phyloP scores from a whole-genome alignment of 441 rosid species.

The Sinapis alba region DNA sequence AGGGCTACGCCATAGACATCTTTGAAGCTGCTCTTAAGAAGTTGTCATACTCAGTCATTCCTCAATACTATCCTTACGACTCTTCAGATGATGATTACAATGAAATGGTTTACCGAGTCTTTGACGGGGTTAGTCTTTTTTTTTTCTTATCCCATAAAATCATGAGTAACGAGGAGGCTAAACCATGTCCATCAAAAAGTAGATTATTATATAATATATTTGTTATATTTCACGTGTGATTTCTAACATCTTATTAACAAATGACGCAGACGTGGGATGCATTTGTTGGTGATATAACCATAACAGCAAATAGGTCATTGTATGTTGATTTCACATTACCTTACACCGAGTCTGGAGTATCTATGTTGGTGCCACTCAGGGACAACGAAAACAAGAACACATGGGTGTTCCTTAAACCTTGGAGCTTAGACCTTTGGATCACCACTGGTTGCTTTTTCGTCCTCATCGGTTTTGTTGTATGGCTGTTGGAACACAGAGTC shows the following conservation, averaged over 20 bases:
- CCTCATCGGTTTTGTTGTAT: slow-evolving; percentile 43
- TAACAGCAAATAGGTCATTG: slow-evolving; percentile 30
- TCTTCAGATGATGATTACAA: slow-evolving; percentile 26
- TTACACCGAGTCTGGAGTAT: slow-evolving; percentile 49
- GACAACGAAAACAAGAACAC: not conserved
- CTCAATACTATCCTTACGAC: slow-evolving; percentile 11
- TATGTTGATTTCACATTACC: slow-evolving; percentile 54
- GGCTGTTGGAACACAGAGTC: slow-evolving; percentile 48
- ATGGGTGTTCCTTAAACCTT: slow-evolving; percentile 45
- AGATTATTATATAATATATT: too few relatives aligned
- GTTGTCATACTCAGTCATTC: slow-evolving; percentile 24
- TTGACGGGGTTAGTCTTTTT: slow-evolving; percentile 27
- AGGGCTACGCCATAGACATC: slow-evolving; percentile 16
- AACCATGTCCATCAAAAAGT: too few relatives aligned
- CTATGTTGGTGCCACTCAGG: slow-evolving; percentile 44
- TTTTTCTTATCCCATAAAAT: too few relatives aligned
- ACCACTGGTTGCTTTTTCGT: slow-evolving; percentile 37
- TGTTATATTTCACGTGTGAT: too few relatives aligned
- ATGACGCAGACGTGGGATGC: slow-evolving; percentile 44
- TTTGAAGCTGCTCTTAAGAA: slow-evolving; percentile 23
- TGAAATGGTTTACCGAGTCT: slow-evolving; percentile 26
- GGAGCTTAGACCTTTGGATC: slow-evolving; percentile 51
- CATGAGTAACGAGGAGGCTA: too few relatives aligned
- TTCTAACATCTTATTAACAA: not conserved
- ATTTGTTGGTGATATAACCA: slow-evolving; percentile 53